Base-by-base conservation (phyloP, 2,329 filamentous ascomycete genomes). In the Cladosporium sp. region DNA sequence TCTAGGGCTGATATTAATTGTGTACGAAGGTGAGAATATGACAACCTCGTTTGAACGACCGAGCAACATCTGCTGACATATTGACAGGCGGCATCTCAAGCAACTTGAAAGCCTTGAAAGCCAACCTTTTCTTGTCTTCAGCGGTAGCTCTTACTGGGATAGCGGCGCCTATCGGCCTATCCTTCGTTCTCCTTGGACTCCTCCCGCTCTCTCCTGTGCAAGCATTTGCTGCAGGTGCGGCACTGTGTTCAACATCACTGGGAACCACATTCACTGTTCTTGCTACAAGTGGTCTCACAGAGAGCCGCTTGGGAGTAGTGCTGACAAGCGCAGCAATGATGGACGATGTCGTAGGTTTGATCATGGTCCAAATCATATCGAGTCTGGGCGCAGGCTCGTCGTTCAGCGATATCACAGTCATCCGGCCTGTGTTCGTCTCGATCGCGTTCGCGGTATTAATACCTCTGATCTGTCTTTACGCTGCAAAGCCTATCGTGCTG, bases 361-460 rank as follows among this genome's bases (percentile, higher is more conserved):
- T 93, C 8, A 90, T 94, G 86, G 89, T 92, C 0, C 86, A 91
- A 69, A 84, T 94, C 54, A 89, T 95, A 25, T 85, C 89, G 0
- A 88, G 88, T 56, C 79, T 94, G 0, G 83, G 89, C 76, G 63
- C 74, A 54, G 70, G 67, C 53, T 71, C 70, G 11, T 62, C 67
- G 3, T 76, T 84, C 67, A 76, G 69, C 49, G 76, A 77, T 1
- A 70, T 78, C 5, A 82, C 79, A 3, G 75, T 87, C 13, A 73
- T 84, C 14, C 76, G 85, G 30, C 84, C 85, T 0, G 75, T 87
- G 1, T 76, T 82, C 30, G 84, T 85, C 0, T 84, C 83, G 1
- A 60, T 74, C 18, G 86, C 77, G 0, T 86, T 89, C 69, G 84
- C 83, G 0, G 68, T 82, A 0, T 32, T 79, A 1, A 70, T 83